Evolutionary conservation across 108 stramenopile species (phyloP).

Genomic region (Hondaea fermentalgiana): DNA sequence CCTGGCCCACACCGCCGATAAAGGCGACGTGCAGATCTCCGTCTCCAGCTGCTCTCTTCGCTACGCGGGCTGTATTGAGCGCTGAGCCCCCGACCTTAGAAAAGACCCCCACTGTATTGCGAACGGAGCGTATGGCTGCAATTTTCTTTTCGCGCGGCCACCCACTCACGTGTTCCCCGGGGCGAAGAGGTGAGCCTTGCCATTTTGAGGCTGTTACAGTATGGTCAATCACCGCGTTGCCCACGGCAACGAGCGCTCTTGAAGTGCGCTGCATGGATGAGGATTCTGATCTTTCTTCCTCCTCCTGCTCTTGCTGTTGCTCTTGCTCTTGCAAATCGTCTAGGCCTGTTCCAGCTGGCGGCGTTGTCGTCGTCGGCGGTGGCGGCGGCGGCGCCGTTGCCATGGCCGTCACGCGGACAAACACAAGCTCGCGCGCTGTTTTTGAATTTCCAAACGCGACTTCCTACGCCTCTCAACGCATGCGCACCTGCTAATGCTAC

Average conservation of each 20-base stretch:
- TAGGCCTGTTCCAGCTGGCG: too few species aligned
- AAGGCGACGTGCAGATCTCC: background rate
- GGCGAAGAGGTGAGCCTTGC: background rate
- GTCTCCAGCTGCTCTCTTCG: background rate
- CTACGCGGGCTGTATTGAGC: background rate
- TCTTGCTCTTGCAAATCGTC: too few species aligned
- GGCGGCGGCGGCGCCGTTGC: too few species aligned
- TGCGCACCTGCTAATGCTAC: too few species aligned
- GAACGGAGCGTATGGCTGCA: background rate
- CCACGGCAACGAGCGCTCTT: background rate
- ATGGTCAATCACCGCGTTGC: slow-evolving; percentile 11
- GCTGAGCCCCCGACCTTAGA: background rate
- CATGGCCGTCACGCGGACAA: too few species aligned
- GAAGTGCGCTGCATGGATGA: too few species aligned
- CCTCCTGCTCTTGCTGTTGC: too few species aligned
- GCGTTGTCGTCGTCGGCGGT: too few species aligned
- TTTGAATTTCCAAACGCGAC: too few species aligned
- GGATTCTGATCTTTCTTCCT: too few species aligned
- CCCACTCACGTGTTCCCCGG: background rate
- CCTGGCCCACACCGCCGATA: background rate
- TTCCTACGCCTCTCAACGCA: too few species aligned
- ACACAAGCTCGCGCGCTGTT: too few species aligned
- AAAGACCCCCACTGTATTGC: background rate
- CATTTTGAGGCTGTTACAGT: background rate
- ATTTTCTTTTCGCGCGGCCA: background rate